phyloP scores from a whole-genome alignment of 2,329 filamentous ascomycete genomes.

The Coniochaeta prunicola region DNA sequence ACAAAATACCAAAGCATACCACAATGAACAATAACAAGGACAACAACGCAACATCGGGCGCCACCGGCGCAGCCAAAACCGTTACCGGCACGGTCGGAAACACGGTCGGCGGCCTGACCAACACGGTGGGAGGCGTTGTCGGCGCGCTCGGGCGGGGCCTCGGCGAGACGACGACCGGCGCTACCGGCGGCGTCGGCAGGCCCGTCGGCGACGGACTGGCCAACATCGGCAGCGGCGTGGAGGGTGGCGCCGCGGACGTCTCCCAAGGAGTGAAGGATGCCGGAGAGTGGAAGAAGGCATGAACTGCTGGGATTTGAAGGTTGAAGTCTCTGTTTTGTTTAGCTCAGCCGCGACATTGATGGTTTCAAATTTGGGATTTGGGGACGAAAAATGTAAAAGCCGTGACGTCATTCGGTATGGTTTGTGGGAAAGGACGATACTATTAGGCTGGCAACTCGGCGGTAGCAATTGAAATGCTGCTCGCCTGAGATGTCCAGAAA shows the following conservation, averaged over 20 bases:
- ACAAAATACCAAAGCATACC: neutral
- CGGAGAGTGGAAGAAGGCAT: slow-evolving; percentile 43
- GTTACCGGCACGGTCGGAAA: slow-evolving; percentile 19
- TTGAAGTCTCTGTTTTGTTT: neutral
- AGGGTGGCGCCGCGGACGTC: slow-evolving; percentile 38
- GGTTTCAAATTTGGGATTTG: neutral
- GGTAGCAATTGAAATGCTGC: neutral
- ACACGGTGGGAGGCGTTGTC: slow-evolving; percentile 19
- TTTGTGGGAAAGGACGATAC: neutral
- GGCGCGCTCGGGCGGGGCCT: slow-evolving; percentile 46
- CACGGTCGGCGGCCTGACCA: slow-evolving; percentile 17
- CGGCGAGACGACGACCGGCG: slow-evolving; percentile 44
- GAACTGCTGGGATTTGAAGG: neutral
- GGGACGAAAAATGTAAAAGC: neutral
- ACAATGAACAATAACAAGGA: slow-evolving; percentile 9
- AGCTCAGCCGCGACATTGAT: too few species aligned
- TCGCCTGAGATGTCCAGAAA: too few species aligned
- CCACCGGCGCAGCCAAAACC: slow-evolving; percentile 11
- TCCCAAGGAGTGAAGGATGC: slow-evolving; percentile 49
- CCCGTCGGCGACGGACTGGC: slow-evolving; percentile 48
- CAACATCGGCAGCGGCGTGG: slow-evolving; percentile 42
- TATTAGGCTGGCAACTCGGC: neutral
- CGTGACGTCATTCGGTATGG: neutral
- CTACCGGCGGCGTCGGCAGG: slow-evolving; percentile 41
- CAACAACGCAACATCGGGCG: slow-evolving; percentile 7